These are phyloP conservation scores for Gossypium herbaceum DNA, from an alignment of 345 rosid genomes.

Conservation along the genomic window DNA sequence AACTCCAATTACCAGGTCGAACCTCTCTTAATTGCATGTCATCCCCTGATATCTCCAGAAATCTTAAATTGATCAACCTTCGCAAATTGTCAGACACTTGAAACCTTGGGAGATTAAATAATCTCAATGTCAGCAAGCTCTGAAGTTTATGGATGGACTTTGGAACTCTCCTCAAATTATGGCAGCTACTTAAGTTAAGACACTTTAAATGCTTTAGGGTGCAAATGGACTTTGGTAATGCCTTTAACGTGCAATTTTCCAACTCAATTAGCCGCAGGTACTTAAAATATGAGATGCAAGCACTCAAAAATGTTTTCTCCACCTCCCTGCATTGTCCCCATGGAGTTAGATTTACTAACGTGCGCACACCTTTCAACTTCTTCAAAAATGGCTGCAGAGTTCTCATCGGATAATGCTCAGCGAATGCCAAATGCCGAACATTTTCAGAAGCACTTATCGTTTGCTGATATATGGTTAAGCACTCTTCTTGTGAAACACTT, in stretches of 20 bases:
- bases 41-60: not conserved
- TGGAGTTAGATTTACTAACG: not conserved
- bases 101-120: not conserved
- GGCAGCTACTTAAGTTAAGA: not conserved
- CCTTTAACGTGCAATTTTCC: not conserved
- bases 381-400: not conserved
- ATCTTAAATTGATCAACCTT: not conserved
- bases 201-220: constrained; percentile 16
- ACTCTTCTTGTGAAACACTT: not conserved
- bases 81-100: not conserved
- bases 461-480: not conserved
- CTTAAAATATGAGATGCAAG: not conserved
- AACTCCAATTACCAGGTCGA: not conserved
- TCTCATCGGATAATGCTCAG: not conserved
- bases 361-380: not conserved
- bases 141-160: constrained; percentile 12
- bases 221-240: not conserved
- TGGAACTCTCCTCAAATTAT: not conserved
- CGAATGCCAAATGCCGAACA: not conserved
- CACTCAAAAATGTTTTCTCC: not conserved
- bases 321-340: not conserved
- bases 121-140: constrained; percentile 4
- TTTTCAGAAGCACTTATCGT: not conserved
- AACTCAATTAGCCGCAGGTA: not conserved
- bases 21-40: not conserved